Base-by-base conservation (phyloP, 2,329 filamentous ascomycete genomes). In the Fusarium sp. region DNA sequence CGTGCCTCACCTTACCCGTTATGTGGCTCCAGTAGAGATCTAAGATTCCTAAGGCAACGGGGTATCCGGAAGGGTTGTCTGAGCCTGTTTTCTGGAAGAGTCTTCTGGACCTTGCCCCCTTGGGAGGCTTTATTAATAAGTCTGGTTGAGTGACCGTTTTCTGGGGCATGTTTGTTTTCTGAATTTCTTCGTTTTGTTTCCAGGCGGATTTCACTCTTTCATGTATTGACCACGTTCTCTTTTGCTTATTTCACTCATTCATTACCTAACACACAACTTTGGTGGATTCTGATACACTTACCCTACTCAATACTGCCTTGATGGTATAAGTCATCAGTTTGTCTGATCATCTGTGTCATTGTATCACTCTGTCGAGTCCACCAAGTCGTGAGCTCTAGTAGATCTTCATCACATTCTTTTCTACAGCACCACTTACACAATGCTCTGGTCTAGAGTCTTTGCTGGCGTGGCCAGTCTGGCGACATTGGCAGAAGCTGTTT, bases 381-480 rank as follows among this genome's bases (percentile, higher is more conserved):
- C 24, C 40, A 43, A 19, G 3, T 14, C 24, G 19, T 49, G 47
- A 34, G 26, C 9, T 32, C 12, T 19, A 34, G 2, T 45, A 19
- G 4, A 24, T 12, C 46, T n/a, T 49, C 34, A 42, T 23, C 44
- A 11, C 30, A 11, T 23, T 28, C 20, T 1, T 30, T 36, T 36
- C 14, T 12, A 12, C 19, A 44, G 6, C 17, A 34, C 34, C 17
- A 43, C 4, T 50, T 49, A 32, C 48, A 42, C 51, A 20, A 69
- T 72, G 64, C 44, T 73, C 62, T 45, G 71, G 21, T 63, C 61
- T 26, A 69, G 61, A 17, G 26, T 50, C 8, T 43, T 73, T 17
- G 24, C 69, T 50, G 58, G 70, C 45, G 19, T 76, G 12, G 68
- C 62, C 72, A 50, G 74, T 62, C 30, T 74, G 12, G 28, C 69